phyloP scores from a whole-genome alignment of 768 basidiomycete species.

The Cystofilobasidium macerans region DNA sequence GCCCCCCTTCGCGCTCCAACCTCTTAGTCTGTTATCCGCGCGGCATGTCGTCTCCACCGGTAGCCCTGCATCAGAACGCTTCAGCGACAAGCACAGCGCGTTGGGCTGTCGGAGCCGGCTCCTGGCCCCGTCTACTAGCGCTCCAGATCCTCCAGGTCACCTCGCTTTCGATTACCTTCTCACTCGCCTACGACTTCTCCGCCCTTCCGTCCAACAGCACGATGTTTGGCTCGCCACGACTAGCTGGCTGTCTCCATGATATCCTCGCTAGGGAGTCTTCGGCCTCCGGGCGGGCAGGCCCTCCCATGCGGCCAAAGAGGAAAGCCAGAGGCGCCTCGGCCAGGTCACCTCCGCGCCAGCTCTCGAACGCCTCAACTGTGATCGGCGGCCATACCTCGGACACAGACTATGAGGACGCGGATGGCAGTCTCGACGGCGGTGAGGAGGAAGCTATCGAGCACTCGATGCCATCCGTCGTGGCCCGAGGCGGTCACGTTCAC shows the following conservation, averaged over 20 bases:
- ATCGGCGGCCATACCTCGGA: too few relatives aligned
- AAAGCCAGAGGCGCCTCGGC: too few relatives aligned
- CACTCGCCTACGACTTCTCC: slow-evolving; percentile 17
- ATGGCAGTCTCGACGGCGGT: not conserved
- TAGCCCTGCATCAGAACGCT: not conserved
- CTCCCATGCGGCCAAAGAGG: too few relatives aligned
- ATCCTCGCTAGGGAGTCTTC: too few relatives aligned
- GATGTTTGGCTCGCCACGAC: too few relatives aligned
- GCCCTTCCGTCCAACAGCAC: too few relatives aligned
- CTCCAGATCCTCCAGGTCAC: slow-evolving; percentile 26
- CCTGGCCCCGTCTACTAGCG: slow-evolving; percentile 18
- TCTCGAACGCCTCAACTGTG: too few relatives aligned
- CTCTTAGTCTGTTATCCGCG: too few relatives aligned
- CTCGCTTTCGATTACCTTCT: slow-evolving; percentile 26
- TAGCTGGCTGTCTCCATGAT: too few relatives aligned
- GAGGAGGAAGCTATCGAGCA: not conserved
- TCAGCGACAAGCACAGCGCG: not conserved
- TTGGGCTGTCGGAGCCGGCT: not conserved
- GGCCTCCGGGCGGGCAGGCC: not conserved
- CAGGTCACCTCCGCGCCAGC: too few relatives aligned
- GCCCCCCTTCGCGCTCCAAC: too few relatives aligned
- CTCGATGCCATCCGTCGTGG: too few relatives aligned
- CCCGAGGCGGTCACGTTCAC: not conserved
- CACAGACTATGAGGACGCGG: slow-evolving; percentile 11
- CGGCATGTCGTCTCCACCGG: not conserved